These are phyloP conservation scores for sweet orange (Citrus sinensis) DNA, from an alignment of 345 rosid species.

Conservation along the genomic window DNA sequence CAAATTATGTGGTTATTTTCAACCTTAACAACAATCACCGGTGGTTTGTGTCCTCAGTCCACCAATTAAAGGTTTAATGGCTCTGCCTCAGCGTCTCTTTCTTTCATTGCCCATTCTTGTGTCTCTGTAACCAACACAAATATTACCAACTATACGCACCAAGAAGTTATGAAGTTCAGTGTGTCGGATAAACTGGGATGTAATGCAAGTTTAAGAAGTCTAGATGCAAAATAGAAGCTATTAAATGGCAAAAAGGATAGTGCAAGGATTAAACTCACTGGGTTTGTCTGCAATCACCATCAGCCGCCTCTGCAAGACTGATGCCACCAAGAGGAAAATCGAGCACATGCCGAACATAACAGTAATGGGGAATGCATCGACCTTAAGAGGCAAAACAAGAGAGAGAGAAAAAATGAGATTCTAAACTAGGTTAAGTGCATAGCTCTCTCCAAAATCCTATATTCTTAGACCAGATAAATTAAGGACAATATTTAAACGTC, in stretches of 20 bases:
- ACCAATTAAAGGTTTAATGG: slow-evolving; percentile 61
- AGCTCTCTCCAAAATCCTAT: neutral
- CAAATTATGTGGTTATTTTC: slow-evolving; percentile 11
- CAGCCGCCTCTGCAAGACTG: slow-evolving; percentile 77
- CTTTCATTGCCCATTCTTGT: slow-evolving; percentile 57
- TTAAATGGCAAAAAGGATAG: neutral
- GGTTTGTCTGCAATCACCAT: slow-evolving; percentile 72
- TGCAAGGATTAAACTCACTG: slow-evolving; percentile 43
- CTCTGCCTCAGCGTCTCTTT: slow-evolving; percentile 65
- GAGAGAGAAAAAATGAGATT: neutral
- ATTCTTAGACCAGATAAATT: neutral
- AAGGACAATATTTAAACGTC: neutral
- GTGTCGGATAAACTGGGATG: too few relatives aligned
- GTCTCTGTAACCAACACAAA: slow-evolving; percentile 41
- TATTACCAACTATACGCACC: neutral
- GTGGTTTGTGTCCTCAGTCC: neutral
- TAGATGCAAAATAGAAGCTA: neutral
- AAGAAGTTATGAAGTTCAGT: neutral
- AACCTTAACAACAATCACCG: slow-evolving; percentile 2
- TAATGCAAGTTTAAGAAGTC: neutral
- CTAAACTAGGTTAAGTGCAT: neutral
- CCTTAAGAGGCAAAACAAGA: slow-evolving; percentile 42
- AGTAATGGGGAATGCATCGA: slow-evolving; percentile 86
- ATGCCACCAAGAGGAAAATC: slow-evolving; percentile 91
- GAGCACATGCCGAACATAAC: slow-evolving; percentile 99